Evolutionary conservation across 1,284 basidiomycete genomes (phyloP).

Genomic region (Uromyces viciae-fabae): DNA sequence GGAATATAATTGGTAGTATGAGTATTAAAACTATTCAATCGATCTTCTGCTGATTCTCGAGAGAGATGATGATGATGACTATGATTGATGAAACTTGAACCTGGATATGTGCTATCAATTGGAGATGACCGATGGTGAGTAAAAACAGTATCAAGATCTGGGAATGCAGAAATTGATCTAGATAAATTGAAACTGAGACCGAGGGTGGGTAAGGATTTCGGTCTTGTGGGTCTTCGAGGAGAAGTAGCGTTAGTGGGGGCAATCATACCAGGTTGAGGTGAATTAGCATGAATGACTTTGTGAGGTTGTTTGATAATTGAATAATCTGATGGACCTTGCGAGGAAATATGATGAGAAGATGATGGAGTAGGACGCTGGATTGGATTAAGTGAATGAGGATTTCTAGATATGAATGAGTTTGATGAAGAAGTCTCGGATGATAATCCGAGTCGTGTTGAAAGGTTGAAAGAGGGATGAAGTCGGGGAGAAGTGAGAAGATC

Average conservation of each 20-base stretch:
- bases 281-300: conserved; percentile 42
- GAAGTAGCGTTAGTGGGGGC: conserved; percentile 44
- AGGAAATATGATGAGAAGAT: not conserved
- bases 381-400: not conserved
- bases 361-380: not conserved
- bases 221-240: conserved; percentile 29
- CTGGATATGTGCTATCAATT: conserved; percentile 21
- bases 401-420: not conserved
- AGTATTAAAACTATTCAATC: not conserved
- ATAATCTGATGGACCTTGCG: not conserved
- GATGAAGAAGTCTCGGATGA: not conserved
- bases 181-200: conserved; percentile 31
- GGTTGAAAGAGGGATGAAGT: conserved; percentile 4
- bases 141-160: conserved; percentile 26
- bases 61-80: too few relatives aligned
- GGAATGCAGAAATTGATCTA: conserved; percentile 3
- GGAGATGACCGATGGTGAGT: conserved; percentile 43
- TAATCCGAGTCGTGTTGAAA: not conserved
- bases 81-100: conserved; percentile 46
- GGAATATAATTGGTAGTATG: conserved; percentile 34
- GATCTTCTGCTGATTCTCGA: not conserved
- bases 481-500: conserved; percentile 32
- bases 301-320: conserved; percentile 31
- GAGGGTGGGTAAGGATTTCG: conserved; percentile 39
- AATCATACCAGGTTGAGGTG: conserved; percentile 42